These are phyloP conservation scores for Apophysomyces sp. DNA, from an alignment of 371 early-diverging fungal species.

Conservation along the genomic window DNA sequence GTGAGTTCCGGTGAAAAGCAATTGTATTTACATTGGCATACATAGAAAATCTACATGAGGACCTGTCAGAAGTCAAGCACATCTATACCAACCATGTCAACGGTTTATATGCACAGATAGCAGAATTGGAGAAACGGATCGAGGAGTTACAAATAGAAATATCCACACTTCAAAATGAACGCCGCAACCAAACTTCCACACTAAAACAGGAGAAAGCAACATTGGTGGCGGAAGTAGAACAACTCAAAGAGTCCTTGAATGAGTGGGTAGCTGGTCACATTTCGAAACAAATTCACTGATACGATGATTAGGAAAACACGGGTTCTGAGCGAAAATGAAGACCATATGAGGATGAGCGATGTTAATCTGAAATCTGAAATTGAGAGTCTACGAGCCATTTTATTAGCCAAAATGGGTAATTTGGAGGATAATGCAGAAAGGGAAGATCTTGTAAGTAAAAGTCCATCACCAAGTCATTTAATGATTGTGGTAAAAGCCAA, in stretches of 20 bases:
- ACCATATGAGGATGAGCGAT: constrained; percentile 27
- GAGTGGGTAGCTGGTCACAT: constrained; percentile 19
- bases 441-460: constrained; percentile 1
- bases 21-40: neutral
- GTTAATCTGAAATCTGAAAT: constrained; percentile 35
- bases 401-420: constrained; percentile 41
- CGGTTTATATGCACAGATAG: constrained; percentile 50
- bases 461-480: neutral
- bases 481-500: neutral
- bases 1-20: constrained; percentile 23
- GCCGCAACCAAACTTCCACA: constrained; percentile 17
- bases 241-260: constrained; percentile 22
- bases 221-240: constrained; percentile 27
- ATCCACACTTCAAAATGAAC: constrained; percentile 26
- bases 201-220: constrained; percentile 25
- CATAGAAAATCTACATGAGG: constrained; percentile 50
- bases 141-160: constrained; percentile 51
- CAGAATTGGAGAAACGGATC: constrained; percentile 52
- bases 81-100: constrained; percentile 56
- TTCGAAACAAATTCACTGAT: neutral
- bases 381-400: constrained; percentile 38
- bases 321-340: constrained; percentile 29
- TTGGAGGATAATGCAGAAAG: constrained; percentile 15
- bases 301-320: constrained; percentile 25
- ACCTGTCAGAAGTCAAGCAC: constrained; percentile 51